Evolutionary conservation across 305 asterid genomes (phyloP), one percentile per base, ranked within the genome.

Genomic region (Fraxinus angustifolia): DNA sequence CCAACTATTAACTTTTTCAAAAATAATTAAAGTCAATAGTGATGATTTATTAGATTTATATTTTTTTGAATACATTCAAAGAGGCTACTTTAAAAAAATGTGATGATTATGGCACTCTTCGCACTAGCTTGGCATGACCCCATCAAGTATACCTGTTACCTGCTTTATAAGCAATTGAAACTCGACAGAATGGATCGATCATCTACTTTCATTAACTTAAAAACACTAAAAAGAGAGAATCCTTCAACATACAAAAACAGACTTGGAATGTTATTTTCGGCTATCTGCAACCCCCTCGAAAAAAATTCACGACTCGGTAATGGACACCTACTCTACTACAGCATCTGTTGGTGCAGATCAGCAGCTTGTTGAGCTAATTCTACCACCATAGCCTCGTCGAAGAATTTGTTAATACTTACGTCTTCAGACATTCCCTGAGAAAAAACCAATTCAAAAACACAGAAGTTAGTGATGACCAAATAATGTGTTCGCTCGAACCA

Each of bases 371-470:
- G 97, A 19, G 99, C 99, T 58, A 96, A 94, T 85, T 96, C 97
- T 72, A 90, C 95, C 85, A 94, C 93, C 99, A 96, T 96, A 14
- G 97, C 98, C 86, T 96, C 99, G 2, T 96, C 99, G 11, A 94
- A 95, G 88, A 94, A 96, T 85, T 96, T 96, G 80, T 93, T 94
- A 80, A 94, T 93, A 90, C 94, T 90, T 58, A 93, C 99, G 70
- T 94, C 99, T 82, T 96, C 99, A 1, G 98, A 94, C 98, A 96
- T 96, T 77, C 99, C 98, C 99, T 96, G 91, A 60, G 42, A 83
- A 79, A 83, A 75, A 56, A 4, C 21, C 80, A 74, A 79, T 28
- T 17, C 17, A 34, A 34, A 42, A 76, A 1, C 48, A 21, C 40
- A 10, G n/a, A 84, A 81, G 7, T 78, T 17, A 53, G 19, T 45